Percentiles rank a stretch among this genome's conserved stretches.
Evolutionary conservation across 495 filamentous ascomycete species (phyloP).

Genomic region (Usnea hakonensis): DNA sequence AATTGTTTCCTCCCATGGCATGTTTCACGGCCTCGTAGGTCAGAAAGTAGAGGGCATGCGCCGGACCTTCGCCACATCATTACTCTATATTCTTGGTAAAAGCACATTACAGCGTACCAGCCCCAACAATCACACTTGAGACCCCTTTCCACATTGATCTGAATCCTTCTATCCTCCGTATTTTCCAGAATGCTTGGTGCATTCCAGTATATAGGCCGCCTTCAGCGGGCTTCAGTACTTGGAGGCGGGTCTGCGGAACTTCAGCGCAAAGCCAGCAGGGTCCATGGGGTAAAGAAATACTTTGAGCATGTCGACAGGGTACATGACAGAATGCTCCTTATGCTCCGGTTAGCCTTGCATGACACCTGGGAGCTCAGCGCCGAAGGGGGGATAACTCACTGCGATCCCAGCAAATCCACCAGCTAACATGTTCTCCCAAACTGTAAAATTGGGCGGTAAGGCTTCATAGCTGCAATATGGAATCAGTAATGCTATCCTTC

Average conservation of each 20-base stretch:
- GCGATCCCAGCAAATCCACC: conserved; percentile 97
- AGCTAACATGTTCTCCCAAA: conserved; percentile 74
- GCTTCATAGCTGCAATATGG: conserved; percentile 51
- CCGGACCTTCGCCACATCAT: conserved; percentile 60
- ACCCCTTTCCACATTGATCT: conserved; percentile 92
- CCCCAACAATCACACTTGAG: conserved; percentile 90
- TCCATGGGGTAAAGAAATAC: conserved; percentile 43
- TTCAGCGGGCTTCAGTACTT: conserved; percentile 84
- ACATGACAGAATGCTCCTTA: conserved; percentile 90
- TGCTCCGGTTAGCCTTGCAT: conserved; percentile 16
- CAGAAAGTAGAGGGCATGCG: conserved; percentile 95
- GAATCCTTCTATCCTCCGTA: conserved; percentile 81
- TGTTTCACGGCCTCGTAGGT: conserved; percentile 98
- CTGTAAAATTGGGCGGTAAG: conserved; percentile 61
- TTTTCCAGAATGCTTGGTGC: conserved; percentile 84
- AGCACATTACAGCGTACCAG: conserved; percentile 52
- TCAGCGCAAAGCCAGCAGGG: conserved; percentile 13
- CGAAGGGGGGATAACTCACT: conserved; percentile 47
- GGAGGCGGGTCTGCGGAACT: conserved; percentile 78
- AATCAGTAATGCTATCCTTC: neutral
- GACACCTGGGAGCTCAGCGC: conserved; percentile 10
- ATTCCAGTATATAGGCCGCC: conserved; percentile 82
- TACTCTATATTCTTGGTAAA: conserved; percentile 22
- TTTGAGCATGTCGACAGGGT: conserved; percentile 96
- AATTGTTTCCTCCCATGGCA: conserved; percentile 82